Conservation (phyloP, 2,329 filamentous ascomycete species). For the Colletotrichum lentis region DNA sequence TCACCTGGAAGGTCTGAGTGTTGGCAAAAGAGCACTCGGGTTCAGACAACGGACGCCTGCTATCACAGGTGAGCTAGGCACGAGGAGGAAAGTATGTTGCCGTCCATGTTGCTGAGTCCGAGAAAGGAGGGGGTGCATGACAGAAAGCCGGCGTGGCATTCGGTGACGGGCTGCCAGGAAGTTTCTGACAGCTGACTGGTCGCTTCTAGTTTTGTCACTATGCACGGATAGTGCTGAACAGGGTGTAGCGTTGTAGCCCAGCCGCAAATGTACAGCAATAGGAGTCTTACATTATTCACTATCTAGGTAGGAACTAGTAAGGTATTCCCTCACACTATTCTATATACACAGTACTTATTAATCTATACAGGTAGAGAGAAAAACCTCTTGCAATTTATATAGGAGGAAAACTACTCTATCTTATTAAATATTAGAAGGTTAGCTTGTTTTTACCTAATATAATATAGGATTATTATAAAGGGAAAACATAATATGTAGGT, state of each 20-base stretch:
- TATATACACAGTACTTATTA: too few relatives aligned
- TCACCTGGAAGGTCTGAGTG: neutral
- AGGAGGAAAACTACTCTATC: too few relatives aligned
- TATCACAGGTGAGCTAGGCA: neutral
- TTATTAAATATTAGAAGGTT: too few relatives aligned
- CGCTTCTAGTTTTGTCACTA: neutral
- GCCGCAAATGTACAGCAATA: conserved; percentile 19
- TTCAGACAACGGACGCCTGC: neutral
- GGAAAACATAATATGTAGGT: too few relatives aligned
- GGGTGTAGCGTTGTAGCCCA: conserved; percentile 2
- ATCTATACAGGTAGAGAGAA: too few relatives aligned
- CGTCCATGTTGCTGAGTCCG: neutral
- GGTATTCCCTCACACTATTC: too few relatives aligned
- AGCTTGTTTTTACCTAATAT: too few relatives aligned
- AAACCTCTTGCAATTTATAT: too few relatives aligned
- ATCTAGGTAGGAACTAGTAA: too few relatives aligned
- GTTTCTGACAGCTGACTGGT: neutral
- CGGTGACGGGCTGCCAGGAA: conserved; percentile 7
- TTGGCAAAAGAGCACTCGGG: neutral
- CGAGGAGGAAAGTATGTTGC: neutral
- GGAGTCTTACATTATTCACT: too few relatives aligned
- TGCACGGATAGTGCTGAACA: conserved; percentile 5
- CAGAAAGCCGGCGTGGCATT: neutral
- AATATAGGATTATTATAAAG: too few relatives aligned
- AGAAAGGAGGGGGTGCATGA: neutral